phyloP scores from a whole-genome alignment of 306 rosid species.

The Astragalus glycyphyllos region DNA sequence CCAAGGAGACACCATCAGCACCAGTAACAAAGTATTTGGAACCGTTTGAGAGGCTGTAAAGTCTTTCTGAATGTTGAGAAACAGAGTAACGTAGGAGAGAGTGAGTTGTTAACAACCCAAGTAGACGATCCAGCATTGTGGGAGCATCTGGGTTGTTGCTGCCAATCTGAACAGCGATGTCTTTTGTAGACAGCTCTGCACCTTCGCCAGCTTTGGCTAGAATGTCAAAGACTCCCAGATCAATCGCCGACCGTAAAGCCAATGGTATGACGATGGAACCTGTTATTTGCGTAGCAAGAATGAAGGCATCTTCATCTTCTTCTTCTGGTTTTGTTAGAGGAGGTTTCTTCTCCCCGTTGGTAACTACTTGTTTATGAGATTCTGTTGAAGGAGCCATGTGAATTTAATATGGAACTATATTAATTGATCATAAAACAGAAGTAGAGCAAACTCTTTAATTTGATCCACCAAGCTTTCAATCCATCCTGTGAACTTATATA shows the following conservation, averaged over 20 bases:
- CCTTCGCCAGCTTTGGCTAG: slow-evolving; percentile 52
- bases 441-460: too few species aligned
- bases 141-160: slow-evolving; percentile 54
- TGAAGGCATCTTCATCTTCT: slow-evolving; percentile 35
- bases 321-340: neutral
- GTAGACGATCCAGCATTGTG: slow-evolving; percentile 61
- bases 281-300: slow-evolving; percentile 40
- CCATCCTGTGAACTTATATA: too few species aligned
- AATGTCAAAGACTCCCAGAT: slow-evolving; percentile 58
- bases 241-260: slow-evolving; percentile 49
- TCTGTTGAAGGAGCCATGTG: slow-evolving; percentile 30
- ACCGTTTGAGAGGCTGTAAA: slow-evolving; percentile 45
- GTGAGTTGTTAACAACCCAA: slow-evolving; percentile 52
- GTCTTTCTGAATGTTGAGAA: neutral
- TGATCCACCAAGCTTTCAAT: too few species aligned
- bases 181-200: slow-evolving; percentile 47
- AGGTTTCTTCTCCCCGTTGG: neutral
- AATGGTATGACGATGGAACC: slow-evolving; percentile 38
- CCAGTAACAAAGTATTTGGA: slow-evolving; percentile 45
- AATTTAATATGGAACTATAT: too few species aligned
- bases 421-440: too few species aligned
- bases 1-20: slow-evolving; percentile 55
- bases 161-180: slow-evolving; percentile 51
- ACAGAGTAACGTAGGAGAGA: slow-evolving; percentile 50
- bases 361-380: neutral